Evolutionary conservation across 345 rosid genomes (phyloP).

Genomic region (Eucalyptus dawsonii): DNA sequence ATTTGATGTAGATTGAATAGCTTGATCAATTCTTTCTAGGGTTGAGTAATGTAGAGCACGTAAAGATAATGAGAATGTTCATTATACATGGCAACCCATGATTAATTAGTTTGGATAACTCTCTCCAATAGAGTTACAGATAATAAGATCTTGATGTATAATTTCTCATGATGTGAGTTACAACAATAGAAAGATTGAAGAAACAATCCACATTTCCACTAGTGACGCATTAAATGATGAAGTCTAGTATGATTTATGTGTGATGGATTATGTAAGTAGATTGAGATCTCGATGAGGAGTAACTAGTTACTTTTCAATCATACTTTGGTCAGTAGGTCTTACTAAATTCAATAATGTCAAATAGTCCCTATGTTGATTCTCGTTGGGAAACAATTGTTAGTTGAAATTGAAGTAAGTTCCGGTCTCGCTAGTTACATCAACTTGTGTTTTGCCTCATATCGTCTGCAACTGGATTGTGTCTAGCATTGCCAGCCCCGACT

Average conservation of each 20-base stretch:
- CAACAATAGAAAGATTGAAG: background rate
- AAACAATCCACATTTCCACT: background rate
- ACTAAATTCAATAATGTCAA: background rate
- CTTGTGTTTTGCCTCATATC: background rate
- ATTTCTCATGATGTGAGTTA: background rate
- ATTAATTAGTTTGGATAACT: background rate
- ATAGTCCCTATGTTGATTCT: background rate
- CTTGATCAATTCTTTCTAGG: background rate
- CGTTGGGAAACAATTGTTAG: background rate
- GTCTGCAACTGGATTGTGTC: background rate
- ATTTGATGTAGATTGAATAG: background rate
- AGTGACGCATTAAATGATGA: background rate
- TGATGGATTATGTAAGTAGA: background rate
- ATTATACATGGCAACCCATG: background rate
- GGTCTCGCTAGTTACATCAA: background rate
- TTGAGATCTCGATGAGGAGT: background rate
- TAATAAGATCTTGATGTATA: background rate
- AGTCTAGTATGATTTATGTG: background rate
- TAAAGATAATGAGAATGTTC: background rate
- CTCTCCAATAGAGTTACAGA: background rate
- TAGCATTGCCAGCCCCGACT: background rate
- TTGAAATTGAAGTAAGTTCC: background rate
- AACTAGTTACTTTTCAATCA: background rate
- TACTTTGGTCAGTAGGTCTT: background rate
- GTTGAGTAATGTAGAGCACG: background rate